phyloP scores from a whole-genome alignment of 2,329 filamentous ascomycete genomes.

The Ascochyta fabae region DNA sequence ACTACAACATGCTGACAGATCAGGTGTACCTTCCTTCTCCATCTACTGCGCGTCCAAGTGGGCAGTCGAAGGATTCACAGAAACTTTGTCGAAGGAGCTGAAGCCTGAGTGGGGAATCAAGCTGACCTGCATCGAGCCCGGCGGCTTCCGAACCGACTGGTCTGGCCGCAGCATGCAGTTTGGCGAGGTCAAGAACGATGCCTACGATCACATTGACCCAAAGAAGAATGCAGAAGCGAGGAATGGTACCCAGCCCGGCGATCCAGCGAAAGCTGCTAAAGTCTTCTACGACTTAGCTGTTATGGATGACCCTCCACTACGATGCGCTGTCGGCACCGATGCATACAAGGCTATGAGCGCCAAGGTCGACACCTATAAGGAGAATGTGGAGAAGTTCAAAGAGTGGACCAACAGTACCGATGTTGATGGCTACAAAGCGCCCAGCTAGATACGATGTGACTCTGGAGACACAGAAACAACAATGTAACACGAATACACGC shows the following conservation, averaged over 20 bases:
- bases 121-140: conserved; percentile 54
- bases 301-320: conserved; percentile 59
- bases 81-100: conserved; percentile 51
- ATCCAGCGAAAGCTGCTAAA: conserved; percentile 58
- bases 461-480: not conserved
- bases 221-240: conserved; percentile 50
- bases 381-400: conserved; percentile 60
- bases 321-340: conserved; percentile 62
- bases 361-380: conserved; percentile 59
- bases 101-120: conserved; percentile 58
- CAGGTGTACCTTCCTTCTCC: conserved; percentile 24
- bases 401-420: conserved; percentile 58
- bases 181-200: conserved; percentile 52
- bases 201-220: conserved; percentile 58
- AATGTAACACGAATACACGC: too few relatives aligned
- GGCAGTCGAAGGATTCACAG: conserved; percentile 58
- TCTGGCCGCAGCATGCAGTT: conserved; percentile 56
- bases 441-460: conserved; percentile 17
- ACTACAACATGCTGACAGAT: not conserved
- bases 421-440: conserved; percentile 49
- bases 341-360: conserved; percentile 56
- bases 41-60: conserved; percentile 54
- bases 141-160: conserved; percentile 57
- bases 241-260: conserved; percentile 56
- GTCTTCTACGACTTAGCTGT: conserved; percentile 63